A percentile compares a stretch with the other conserved stretches of the same genome.
Evolutionary conservation across 2,329 filamentous ascomycete species (phyloP).

Genomic region (Cephalotrichum gorgonifer): DNA sequence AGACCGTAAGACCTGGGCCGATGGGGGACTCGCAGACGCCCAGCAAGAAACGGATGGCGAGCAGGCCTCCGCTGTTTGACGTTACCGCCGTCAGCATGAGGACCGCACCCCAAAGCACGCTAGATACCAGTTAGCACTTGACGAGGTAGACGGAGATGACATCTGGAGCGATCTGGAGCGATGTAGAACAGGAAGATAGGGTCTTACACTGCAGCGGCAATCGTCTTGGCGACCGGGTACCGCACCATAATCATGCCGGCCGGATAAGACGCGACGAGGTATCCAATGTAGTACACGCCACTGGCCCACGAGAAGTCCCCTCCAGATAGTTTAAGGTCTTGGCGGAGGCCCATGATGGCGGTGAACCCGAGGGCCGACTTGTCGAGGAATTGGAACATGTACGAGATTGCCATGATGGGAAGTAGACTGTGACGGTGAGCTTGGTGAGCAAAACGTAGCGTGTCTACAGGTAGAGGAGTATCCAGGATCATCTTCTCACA

Average conservation of each 20-base stretch:
- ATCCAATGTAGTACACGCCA: conserved; percentile 38
- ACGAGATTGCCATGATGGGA: conserved; percentile 39
- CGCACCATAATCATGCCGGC: conserved; percentile 11
- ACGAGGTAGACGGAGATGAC: not conserved
- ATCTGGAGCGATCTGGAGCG: too few relatives aligned
- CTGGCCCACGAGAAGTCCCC: conserved; percentile 37
- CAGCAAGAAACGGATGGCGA: conserved; percentile 21
- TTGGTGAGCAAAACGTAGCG: too few relatives aligned
- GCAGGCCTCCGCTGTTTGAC: conserved; percentile 19
- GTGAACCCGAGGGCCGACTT: conserved; percentile 46
- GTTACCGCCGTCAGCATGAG: conserved; percentile 31
- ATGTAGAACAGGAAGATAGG: not conserved
- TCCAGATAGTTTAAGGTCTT: conserved; percentile 33
- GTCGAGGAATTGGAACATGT: conserved; percentile 51
- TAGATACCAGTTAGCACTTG: conserved; percentile 1
- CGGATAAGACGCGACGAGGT: conserved; percentile 20
- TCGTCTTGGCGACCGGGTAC: conserved; percentile 12
- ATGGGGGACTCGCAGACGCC: conserved; percentile 20
- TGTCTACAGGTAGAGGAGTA: too few relatives aligned
- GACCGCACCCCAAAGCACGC: conserved; percentile 23
- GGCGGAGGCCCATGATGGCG: conserved; percentile 35
- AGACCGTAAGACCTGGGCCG: conserved; percentile 17
- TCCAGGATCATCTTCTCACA: too few relatives aligned
- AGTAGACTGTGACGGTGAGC: conserved; percentile 27
- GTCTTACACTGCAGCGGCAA: conserved; percentile 10